Base-by-base conservation (phyloP, 345 rosid genomes). In the Rubroshorea leprosula region DNA sequence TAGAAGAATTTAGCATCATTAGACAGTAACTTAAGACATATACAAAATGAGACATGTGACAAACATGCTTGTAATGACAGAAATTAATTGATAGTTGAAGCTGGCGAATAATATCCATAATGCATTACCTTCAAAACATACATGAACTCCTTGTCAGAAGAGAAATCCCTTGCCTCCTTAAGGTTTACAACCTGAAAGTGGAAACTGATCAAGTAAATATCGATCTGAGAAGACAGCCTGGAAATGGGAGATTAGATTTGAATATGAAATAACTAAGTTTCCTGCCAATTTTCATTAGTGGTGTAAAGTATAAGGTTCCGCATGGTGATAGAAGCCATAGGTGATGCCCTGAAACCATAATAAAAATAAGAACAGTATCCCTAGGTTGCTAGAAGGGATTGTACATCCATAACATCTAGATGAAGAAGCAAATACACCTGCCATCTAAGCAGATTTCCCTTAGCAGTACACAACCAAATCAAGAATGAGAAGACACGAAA, bases 251-350 rank as follows among this genome's bases (percentile, higher is more conserved):
- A 35, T 35, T n/a, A n/a, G n/a, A n/a, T n/a, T n/a, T n/a, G n/a
- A n/a, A n/a, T n/a, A n/a, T n/a, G n/a, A n/a, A n/a, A n/a, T n/a
- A n/a, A n/a, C n/a, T n/a, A n/a, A n/a, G n/a, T n/a, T 75, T 89
- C 99, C 97, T 89, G 76, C 99, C 99, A 93, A 61, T 75, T 83
- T 80, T 93, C 99, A 53, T 93, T 87, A 38, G 99, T 93, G 20
- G 95, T 83, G 72, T 74, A 85, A 51, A 93, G 72, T 46, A 83
- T 68, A 68, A 93, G 87, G 75, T 89, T 89, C 51, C 82, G 90
- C 56, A 93, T 87, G 0, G 97, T 93, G 60, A 93, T 74, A 63
- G 97, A 82, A 72, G 97, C 99, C 78, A 93, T 68, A 15, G 99
- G 99, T 54, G 97, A 63, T 66, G 95, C 94, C 99, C 99, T 93